phyloP scores from a whole-genome alignment of 225 moss, liverwort and hornwort species.

The Rhytidiadelphus loreus region DNA sequence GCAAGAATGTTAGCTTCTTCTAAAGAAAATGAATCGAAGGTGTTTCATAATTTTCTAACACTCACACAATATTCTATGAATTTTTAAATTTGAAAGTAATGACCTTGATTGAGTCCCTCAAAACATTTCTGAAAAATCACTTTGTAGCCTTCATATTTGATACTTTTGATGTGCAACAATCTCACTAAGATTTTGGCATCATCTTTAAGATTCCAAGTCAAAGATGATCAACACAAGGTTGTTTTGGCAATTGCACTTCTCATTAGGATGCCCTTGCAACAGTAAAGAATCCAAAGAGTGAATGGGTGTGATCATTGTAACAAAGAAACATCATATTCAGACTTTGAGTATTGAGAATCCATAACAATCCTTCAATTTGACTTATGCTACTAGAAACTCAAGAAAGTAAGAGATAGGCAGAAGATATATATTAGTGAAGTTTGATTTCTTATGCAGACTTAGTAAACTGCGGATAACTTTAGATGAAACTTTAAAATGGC shows the following conservation, averaged over 20 bases:
- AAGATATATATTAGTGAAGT: neutral
- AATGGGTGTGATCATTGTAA: neutral
- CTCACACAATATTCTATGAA: neutral
- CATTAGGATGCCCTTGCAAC: neutral
- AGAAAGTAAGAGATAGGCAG: neutral
- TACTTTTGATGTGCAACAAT: neutral
- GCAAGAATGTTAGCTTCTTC: neutral
- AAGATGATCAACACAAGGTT: neutral
- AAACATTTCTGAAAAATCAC: neutral
- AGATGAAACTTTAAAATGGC: neutral
- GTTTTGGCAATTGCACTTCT: neutral
- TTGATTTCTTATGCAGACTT: neutral
- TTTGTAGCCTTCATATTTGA: rapidly evolving
- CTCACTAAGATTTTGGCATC: neutral
- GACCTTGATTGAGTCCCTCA: neutral
- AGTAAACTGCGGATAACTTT: rapidly evolving
- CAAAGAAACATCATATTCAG: neutral
- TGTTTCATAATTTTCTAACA: neutral
- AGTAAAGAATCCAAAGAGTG: neutral
- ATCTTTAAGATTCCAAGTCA: neutral
- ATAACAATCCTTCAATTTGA: neutral
- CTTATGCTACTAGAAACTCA: neutral
- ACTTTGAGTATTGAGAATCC: neutral
- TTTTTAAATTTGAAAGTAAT: neutral
- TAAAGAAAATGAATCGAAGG: neutral